Conservation (phyloP, 1,284 basidiomycete genomes). For the Tranzscheliella williamsii region DNA sequence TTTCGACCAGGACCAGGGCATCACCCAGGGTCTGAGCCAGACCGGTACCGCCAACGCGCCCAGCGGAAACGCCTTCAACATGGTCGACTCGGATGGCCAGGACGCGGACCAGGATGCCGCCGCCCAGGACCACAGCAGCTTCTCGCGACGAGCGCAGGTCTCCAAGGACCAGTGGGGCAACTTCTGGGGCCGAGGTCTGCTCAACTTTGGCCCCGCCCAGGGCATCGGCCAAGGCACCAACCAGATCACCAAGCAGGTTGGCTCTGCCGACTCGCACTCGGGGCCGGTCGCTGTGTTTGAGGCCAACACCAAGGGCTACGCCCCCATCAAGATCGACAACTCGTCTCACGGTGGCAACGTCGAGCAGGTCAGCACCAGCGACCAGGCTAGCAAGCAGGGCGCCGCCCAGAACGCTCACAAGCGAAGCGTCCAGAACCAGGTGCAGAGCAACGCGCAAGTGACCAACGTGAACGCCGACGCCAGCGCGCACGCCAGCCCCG, state of each 20-base stretch:
- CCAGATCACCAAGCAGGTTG: conserved; percentile 15
- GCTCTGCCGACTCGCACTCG: conserved; percentile 8
- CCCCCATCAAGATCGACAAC: conserved; percentile 9
- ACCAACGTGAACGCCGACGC: conserved; percentile 6
- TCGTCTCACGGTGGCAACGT: conserved; percentile 13
- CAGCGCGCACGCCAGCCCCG: conserved; percentile 2
- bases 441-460: conserved; percentile 12
- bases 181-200: no score
- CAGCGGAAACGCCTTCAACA: no score
- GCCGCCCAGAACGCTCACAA: conserved; percentile 13
- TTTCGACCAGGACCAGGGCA: no score
- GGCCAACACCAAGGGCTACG: no score
- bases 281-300: conserved; percentile 7
- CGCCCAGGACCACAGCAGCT: conserved; percentile 12
- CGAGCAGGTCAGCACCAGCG: conserved; percentile 8
- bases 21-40: conserved; percentile 10
- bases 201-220: conserved; percentile 12
- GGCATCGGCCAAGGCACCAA: conserved; percentile 20
- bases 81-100: no score
- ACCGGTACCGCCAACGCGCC: no score
- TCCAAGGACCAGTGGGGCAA: no score
- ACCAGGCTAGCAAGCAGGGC: conserved; percentile 11
- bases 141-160: no score
- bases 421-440: conserved; percentile 3
- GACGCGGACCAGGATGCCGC: conserved; percentile 9